Conservation (phyloP, 208 protist species). For the Trypanosoma platydactyli region DNA sequence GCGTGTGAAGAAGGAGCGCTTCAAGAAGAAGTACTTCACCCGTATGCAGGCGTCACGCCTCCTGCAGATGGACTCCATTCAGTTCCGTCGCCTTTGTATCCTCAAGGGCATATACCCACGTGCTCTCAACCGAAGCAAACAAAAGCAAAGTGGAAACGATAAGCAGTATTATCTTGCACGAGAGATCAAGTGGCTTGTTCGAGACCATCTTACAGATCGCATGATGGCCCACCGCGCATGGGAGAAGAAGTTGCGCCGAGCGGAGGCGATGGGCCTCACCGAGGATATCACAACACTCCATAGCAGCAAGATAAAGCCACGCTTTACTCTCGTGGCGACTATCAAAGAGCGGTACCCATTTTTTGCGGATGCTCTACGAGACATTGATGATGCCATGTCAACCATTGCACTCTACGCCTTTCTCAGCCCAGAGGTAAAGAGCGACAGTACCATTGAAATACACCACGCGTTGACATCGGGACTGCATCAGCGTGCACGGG, state of each 20-base stretch:
- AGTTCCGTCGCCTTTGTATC: conserved; percentile 97
- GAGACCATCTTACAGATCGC: conserved; percentile 96
- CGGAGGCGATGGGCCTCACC: conserved; percentile 66
- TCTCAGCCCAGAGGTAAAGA: conserved; percentile 79
- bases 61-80: conserved; percentile 92
- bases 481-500: conserved; percentile 71
- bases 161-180: conserved; percentile 98
- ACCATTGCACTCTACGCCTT: conserved; percentile 95
- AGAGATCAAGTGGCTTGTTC: conserved; percentile 97
- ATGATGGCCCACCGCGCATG: conserved; percentile 95
- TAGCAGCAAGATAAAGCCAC: conserved; percentile 72
- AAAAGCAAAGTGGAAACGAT: conserved; percentile 92
- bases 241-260: conserved; percentile 92
- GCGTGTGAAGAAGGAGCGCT: conserved; percentile 88
- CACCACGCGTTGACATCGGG: conserved; percentile 81
- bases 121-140: conserved; percentile 93
- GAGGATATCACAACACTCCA: conserved; percentile 73
- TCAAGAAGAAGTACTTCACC: conserved; percentile 94
- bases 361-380: conserved; percentile 95
- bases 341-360: conserved; percentile 98
- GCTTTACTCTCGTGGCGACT: conserved; percentile 93
- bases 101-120: conserved; percentile 99
- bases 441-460: conserved; percentile 68
- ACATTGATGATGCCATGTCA: conserved; percentile 97
- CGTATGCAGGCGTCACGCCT: conserved; percentile 92